A percentile compares a stretch with the other conserved stretches of the same genome.
phyloP scores from a whole-genome alignment of 2,329 filamentous ascomycete genomes.

The Lecanoromycetidae sp. region DNA sequence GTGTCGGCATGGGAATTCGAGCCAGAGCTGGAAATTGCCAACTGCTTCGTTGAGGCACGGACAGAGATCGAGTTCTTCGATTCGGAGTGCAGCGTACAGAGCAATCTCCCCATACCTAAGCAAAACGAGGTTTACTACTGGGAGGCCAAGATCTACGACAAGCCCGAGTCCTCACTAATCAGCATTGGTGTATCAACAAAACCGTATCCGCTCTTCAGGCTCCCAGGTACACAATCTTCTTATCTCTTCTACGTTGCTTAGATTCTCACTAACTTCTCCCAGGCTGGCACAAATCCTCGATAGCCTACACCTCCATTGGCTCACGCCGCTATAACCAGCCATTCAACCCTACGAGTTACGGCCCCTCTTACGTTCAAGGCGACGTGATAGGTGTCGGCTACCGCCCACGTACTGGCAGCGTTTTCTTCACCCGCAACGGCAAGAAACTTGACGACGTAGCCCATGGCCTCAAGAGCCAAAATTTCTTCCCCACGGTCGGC shows the following conservation, averaged over 20 bases:
- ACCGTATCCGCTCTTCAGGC: constrained; percentile 84
- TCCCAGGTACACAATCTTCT: constrained; percentile 62
- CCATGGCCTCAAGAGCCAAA: constrained; percentile 84
- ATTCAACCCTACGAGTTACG: constrained; percentile 68
- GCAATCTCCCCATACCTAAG: constrained; percentile 91
- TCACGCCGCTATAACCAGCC: constrained; percentile 86
- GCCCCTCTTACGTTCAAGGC: constrained; percentile 74
- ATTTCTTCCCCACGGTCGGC: constrained; percentile 96
- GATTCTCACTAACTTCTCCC: constrained; percentile 4
- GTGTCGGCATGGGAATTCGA: constrained; percentile 99
- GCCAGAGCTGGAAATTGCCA: constrained; percentile 95
- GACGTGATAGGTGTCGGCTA: constrained; percentile 96
- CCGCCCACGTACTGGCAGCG: constrained; percentile 79
- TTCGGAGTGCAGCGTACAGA: constrained; percentile 92
- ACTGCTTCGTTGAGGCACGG: constrained; percentile 91
- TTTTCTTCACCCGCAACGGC: constrained; percentile 97
- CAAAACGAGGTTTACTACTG: constrained; percentile 99
- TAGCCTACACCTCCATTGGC: constrained; percentile 82
- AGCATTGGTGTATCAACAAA: constrained; percentile 94
- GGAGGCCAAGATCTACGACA: constrained; percentile 98
- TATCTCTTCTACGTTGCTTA: neutral
- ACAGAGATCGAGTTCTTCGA: constrained; percentile 99
- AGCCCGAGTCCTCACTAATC: constrained; percentile 75
- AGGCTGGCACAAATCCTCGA: constrained; percentile 87
- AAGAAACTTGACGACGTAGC: constrained; percentile 93